Evolutionary conservation across 2,329 filamentous ascomycete species (phyloP).

Genomic region (Fusarium devonianum): DNA sequence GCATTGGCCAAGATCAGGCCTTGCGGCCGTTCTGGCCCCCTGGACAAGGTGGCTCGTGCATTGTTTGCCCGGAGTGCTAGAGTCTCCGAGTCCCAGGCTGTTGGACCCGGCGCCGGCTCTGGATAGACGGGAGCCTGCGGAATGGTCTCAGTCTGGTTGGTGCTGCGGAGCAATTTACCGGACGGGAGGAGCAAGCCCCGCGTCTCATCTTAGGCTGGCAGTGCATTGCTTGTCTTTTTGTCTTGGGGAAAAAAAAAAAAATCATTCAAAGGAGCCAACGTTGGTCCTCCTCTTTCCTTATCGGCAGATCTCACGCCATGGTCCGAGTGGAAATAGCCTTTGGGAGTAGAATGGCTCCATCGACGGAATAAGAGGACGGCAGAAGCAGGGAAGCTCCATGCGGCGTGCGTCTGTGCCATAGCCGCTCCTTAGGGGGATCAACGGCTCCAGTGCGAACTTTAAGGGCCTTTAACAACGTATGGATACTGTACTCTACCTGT

Average conservation of each 20-base stretch:
- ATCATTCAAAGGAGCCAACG: slow-evolving; percentile 1
- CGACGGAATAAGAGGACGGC: slow-evolving; percentile 1
- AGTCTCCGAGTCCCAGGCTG: slow-evolving; percentile 19
- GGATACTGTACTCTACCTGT: too few relatives aligned
- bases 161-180: slow-evolving; percentile 3
- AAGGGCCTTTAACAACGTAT: too few relatives aligned
- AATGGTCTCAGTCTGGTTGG: slow-evolving; percentile 6
- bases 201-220: slow-evolving; percentile 11
- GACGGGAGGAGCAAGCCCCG: background rate
- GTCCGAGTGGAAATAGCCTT: background rate
- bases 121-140: slow-evolving; percentile 16
- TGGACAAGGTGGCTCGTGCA: slow-evolving; percentile 26
- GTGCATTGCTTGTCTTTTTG: too few relatives aligned
- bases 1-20: slow-evolving; percentile 17
- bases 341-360: background rate
- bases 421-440: slow-evolving; percentile 17
- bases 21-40: slow-evolving; percentile 13
- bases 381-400: slow-evolving; percentile 14
- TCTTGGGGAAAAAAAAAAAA: too few relatives aligned
- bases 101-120: slow-evolving; percentile 23
- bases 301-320: slow-evolving; percentile 9
- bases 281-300: background rate
- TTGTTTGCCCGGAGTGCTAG: slow-evolving; percentile 15
- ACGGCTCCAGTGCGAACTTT: slow-evolving; percentile 20
- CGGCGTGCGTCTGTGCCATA: slow-evolving; percentile 6